Evolutionary conservation across 495 filamentous ascomycete genomes (phyloP), one percentile per base, ranked within the genome.

Genomic region (Viridothelium virens): DNA sequence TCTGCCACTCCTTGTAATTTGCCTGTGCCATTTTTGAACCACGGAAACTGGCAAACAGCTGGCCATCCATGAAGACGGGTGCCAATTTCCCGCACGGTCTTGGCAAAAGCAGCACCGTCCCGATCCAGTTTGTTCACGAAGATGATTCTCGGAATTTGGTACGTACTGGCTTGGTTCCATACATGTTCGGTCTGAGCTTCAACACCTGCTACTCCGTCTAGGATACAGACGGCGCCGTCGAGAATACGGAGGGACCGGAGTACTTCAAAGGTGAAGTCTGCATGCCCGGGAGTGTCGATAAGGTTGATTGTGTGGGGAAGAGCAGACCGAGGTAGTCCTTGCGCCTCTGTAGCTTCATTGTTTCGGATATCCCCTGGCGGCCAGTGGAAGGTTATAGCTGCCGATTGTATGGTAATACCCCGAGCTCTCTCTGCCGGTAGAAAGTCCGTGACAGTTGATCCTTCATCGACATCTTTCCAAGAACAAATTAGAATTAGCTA

Each of bases 181-280:
- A 99, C 95, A 69, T 96, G 88, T 76, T 99, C 95, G 0, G 95
- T 99, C 76, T 97, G 95, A 1, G 95, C 93, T 74, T 99, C 95
- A 25, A 99, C 94, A 1, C 95, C 95, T 66, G 96, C 93, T 50
- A 99, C 95, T 7, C 91, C 91, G 69, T 99, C 95, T 25, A 99
- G 83, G 69, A 99, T 96, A 70, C 92, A 97, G 38, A 99, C 88
- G 1, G 92, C 92, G 9, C 94, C 94, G 74, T 99, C 95, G 0
- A 99, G 85, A 41, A 97, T 89, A 38, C 92, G 91, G 56, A 97
- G 77, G 18, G 93, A 97, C 16, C 95, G 87, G 68, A 97, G 83
- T 16, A 99, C 95, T 75, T 99, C 95, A 70, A 97, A 97, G 2
- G 94, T 96, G 74, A 99, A 99, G 74, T 99, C 95, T 34, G 95